Conservation (phyloP, 2,329 filamentous ascomycete species). For the Atkinsonella hypoxylon region DNA sequence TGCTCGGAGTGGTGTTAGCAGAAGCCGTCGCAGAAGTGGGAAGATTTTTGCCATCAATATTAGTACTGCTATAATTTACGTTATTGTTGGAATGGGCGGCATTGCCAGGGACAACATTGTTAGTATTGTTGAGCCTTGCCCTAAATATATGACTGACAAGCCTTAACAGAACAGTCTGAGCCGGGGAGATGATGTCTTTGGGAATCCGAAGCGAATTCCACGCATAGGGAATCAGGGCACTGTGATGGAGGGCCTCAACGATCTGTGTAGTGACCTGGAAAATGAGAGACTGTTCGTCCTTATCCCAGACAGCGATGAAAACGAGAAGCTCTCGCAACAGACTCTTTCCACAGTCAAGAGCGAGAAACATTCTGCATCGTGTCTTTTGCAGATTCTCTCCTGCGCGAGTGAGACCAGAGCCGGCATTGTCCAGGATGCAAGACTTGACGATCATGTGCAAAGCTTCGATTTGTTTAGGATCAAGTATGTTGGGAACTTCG, state of each 20-base stretch:
- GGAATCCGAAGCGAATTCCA: constrained; percentile 86
- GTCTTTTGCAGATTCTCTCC: constrained; percentile 83
- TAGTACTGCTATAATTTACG: constrained; percentile 8
- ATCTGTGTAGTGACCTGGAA: constrained; percentile 97
- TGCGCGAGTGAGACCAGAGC: constrained; percentile 52
- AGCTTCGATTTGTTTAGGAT: constrained; percentile 90
- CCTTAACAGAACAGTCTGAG: constrained; percentile 85
- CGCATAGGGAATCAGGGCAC: constrained; percentile 78
- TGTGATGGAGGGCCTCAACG: constrained; percentile 82
- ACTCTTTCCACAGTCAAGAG: constrained; percentile 82
- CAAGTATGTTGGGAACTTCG: constrained; percentile 86
- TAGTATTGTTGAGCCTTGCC: constrained; percentile 27
- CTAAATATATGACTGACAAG: constrained; percentile 85
- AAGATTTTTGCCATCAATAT: not conserved
- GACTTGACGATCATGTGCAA: constrained; percentile 96
- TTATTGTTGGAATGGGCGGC: constrained; percentile 26
- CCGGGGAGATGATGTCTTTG: constrained; percentile 92
- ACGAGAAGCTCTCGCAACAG: constrained; percentile 82
- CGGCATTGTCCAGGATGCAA: constrained; percentile 75
- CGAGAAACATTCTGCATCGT: constrained; percentile 77
- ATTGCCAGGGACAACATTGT: not conserved
- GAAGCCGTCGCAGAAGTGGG: not conserved
- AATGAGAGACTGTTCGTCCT: constrained; percentile 84
- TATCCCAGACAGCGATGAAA: constrained; percentile 94
- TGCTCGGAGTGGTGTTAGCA: not conserved